phyloP scores from a whole-genome alignment of 257 asterid genomes.

The Parsonsia alboflavescens region DNA sequence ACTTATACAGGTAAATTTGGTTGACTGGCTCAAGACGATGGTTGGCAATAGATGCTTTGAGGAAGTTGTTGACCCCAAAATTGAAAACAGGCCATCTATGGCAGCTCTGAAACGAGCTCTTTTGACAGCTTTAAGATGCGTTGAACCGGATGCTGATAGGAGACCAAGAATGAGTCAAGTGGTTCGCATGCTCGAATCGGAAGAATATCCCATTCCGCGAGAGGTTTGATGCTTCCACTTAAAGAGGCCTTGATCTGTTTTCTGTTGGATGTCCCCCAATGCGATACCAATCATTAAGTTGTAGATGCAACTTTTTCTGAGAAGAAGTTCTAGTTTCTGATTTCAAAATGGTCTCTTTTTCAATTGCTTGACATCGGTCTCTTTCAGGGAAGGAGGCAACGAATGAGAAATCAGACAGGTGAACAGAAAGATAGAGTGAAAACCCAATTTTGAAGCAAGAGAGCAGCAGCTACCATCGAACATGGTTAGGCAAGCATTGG shows the following conservation, averaged over 20 bases:
- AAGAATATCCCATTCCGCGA: constrained; percentile 69
- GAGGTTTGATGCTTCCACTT: constrained; percentile 36
- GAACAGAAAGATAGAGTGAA: constrained; percentile 20
- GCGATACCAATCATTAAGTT: not conserved
- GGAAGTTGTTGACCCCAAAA: constrained; percentile 68
- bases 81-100: constrained; percentile 57
- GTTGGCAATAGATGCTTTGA: constrained; percentile 57
- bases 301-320: not conserved
- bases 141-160: constrained; percentile 68
- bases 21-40: constrained; percentile 92
- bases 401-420: constrained; percentile 26
- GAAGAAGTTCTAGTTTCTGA: not conserved
- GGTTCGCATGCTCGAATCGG: constrained; percentile 79
- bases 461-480: constrained; percentile 12
- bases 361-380: not conserved
- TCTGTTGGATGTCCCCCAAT: not conserved
- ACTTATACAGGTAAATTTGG: constrained; percentile 59
- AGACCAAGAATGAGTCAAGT: constrained; percentile 89
- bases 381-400: constrained; percentile 48
- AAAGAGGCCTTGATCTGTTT: not conserved
- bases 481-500: not conserved
- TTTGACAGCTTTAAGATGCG: constrained; percentile 68
- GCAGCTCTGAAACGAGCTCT: constrained; percentile 67
- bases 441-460: constrained; percentile 29
- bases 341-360: not conserved